Evolutionary conservation across 495 filamentous ascomycete genomes (phyloP), one percentile per base, ranked within the genome.

Genomic region (Immersiella caudata): DNA sequence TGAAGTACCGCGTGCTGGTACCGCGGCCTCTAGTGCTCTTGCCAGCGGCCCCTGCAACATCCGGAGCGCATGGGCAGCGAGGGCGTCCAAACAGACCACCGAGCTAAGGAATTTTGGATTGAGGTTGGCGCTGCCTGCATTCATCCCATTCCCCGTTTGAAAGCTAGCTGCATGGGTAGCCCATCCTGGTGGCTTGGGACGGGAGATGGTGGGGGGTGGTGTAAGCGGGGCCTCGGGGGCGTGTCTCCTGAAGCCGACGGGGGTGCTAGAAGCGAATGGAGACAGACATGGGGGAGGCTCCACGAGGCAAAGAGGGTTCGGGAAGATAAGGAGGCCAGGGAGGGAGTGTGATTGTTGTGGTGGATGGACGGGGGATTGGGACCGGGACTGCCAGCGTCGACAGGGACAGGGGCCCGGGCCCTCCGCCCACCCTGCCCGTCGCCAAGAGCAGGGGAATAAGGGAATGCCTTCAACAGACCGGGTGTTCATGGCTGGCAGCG

Each of bases 281-380:
- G 40, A 46, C 40, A 12, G 40, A 12, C 62, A 73, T 73, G 29
- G 74, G 70, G 66, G 52, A 69, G 68, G 67, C 71, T 72, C 75
- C 75, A 77, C 75, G 75, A 75, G 75, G 75, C 69, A 73, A 74
- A 75, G 66, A 75, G 73, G 75, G 75, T 77, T 77, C 75, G 75
- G 75, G 75, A 77, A 75, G 75, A 75, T 74, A 75, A 74, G 74
- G 71, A 68, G 64, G 65, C 65, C 25, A 65, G 63, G 50, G 61
- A 66, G 63, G 50, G 64, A 66, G 68, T 67, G 64, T 65, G 60
- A 66, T 71, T 69, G 61, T 69, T 24, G 60, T 58, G 24, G 70
- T 66, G 67, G 67, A 64, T 68, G 68, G 63, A 66, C 63, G 63
- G 67, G 70, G 70, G 57, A 67, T 56, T 72, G 70, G 70, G 66